Base-by-base conservation (phyloP, 805 yeast species). In the Nakazawaea molendinolei region DNA sequence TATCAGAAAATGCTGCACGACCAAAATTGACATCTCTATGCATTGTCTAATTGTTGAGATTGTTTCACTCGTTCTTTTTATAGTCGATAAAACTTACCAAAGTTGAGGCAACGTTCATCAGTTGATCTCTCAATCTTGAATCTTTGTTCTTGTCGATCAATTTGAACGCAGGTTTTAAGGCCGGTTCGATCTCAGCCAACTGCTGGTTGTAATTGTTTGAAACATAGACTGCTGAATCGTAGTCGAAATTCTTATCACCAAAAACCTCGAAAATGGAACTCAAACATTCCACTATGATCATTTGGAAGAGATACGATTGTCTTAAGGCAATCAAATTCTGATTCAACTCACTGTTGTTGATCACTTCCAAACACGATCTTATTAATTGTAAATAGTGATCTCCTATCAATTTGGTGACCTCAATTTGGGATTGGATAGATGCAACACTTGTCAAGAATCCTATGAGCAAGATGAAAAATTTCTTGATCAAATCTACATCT, bases 11-110 rank as follows among this genome's bases (percentile, higher is more conserved):
- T n/a, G n/a, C n/a, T n/a, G n/a, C n/a, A n/a, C n/a, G n/a, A n/a
- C n/a, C n/a, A n/a, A n/a, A n/a, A n/a, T n/a, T n/a, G n/a, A n/a
- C n/a, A n/a, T n/a, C n/a, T n/a, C n/a, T n/a, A n/a, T n/a, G n/a
- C n/a, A n/a, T n/a, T n/a, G n/a, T n/a, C n/a, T n/a, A n/a, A n/a
- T n/a, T n/a, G n/a, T n/a, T n/a, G n/a, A n/a, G n/a, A n/a, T 14
- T 8, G 3, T 28, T 28, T 33, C 49, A 46, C 50, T 77, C 83
- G 20, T 56, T 55, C 34, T 55, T 55, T 48, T 92, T 90, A 60
- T 90, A 90, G 38, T 71, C 72, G 37, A 90, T 74, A 54, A 92
- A 90, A 41, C 95, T 65, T 10, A 70, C 76, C 45, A 90, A 59
- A 45, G 85, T 87, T 30, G 58, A 54, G 46, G 74, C 63, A 1